Evolutionary conservation across 2,329 filamentous ascomycete species (phyloP), one percentile per base, ranked within the genome.

Genomic region (Penicillium sp.): DNA sequence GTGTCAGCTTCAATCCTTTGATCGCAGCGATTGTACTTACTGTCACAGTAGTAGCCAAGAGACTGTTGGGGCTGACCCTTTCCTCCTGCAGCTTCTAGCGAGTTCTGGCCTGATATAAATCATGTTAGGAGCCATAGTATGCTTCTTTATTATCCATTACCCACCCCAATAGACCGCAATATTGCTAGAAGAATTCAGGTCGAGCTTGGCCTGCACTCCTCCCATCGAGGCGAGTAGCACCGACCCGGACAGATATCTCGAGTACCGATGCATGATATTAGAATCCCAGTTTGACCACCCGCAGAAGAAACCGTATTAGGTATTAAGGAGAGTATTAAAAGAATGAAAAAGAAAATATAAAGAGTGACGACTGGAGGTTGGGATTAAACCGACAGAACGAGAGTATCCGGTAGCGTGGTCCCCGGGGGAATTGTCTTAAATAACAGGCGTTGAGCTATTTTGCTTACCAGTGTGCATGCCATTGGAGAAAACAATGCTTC

Each of bases 111-210:
- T 69, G 15, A 23, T 8, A 41, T 3, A 28, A 8, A 40, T 13
- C 24, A 29, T 9, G 23, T 42, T 6, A 27, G 4, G 7, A 6
- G 41, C 28, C 12, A 7, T 4, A 10, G 31, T 39, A 35, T 15
- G 29, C 31, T 9, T 24, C 13, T 8, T 20, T 2, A 4, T 7
- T 13, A 3, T 2, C 5, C 13, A 33, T 18, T 13, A 52, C 58
- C 42, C 54, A 71, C 68, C 84, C 84, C 84, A 88, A 66, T 88
- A 88, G 1, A 86, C 74, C 24, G 79, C 82, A 46, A 87, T 63
- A 58, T 86, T 87, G 43, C 66, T 72, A 1, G 63, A 59, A 1
- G 75, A 73, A n/a, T 60, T 62, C 4, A 78, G 52, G 52, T 76
- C 68, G 57, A 81, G 67, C 23, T 66, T 69, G 13, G 72, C 74